Evolutionary conservation across 306 rosid species (phyloP).

Genomic region (Corylus avellana): DNA sequence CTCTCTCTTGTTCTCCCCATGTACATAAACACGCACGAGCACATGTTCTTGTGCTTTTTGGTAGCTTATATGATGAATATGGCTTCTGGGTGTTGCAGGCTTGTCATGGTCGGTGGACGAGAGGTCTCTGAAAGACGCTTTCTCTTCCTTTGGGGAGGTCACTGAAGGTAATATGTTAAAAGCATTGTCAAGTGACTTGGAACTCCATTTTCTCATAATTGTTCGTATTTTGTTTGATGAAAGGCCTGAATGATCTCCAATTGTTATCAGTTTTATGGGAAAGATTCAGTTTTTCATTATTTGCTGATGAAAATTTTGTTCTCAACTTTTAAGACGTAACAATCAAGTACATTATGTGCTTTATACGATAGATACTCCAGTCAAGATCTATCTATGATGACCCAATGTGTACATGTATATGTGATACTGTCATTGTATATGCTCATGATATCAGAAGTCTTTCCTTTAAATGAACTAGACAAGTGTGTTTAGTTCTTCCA

Average conservation of each 20-base stretch:
- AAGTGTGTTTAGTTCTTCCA: neutral
- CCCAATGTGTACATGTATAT: neutral
- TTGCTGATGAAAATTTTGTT: neutral
- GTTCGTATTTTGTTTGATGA: conserved; percentile 34
- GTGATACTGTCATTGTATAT: neutral
- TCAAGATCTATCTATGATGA: neutral
- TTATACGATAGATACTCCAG: neutral
- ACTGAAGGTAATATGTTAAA: conserved; percentile 53
- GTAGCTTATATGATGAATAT: conserved; percentile 4
- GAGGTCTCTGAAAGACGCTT: conserved; percentile 73
- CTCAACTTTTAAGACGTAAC: neutral
- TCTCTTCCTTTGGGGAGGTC: conserved; percentile 81
- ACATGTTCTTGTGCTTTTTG: neutral
- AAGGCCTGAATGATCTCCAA: conserved; percentile 31
- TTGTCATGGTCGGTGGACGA: conserved; percentile 88
- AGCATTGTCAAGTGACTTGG: neutral
- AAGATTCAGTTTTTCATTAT: neutral
- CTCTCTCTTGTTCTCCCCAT: neutral
- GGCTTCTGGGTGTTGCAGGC: conserved; percentile 47
- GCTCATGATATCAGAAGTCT: neutral
- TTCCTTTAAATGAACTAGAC: neutral
- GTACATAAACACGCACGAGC: neutral
- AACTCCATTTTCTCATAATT: neutral
- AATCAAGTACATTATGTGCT: neutral
- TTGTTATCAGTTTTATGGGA: neutral